phyloP scores from a whole-genome alignment of 2,329 filamentous ascomycete genomes.

The Hymenoscyphus fructigenus region DNA sequence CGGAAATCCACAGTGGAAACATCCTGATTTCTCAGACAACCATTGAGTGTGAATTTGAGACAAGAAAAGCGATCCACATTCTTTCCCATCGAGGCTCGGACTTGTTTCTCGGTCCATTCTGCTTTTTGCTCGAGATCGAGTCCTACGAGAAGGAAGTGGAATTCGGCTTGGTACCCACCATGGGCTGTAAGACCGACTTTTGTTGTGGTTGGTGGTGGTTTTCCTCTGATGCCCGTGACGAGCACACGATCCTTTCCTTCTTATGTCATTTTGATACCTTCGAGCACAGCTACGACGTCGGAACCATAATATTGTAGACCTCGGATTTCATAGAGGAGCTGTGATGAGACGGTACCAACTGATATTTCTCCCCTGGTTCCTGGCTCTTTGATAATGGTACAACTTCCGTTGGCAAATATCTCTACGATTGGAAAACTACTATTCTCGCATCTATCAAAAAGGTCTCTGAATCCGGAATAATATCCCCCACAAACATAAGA shows the following conservation, averaged over 20 bases:
- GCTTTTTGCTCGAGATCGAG: constrained; percentile 46
- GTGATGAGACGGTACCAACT: constrained; percentile 50
- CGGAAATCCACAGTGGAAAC: constrained; percentile 49
- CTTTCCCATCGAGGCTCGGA: constrained; percentile 40
- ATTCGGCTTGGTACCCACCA: constrained; percentile 46
- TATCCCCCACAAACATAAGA: constrained; percentile 28
- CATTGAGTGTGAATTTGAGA: constrained; percentile 40
- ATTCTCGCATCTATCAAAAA: constrained; percentile 34
- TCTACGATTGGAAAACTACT: constrained; percentile 50
- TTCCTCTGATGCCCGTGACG: constrained; percentile 42
- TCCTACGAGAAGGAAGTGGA: constrained; percentile 45
- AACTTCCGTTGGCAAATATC: constrained; percentile 42
- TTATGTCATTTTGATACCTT: constrained; percentile 51
- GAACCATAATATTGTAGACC: constrained; percentile 39
- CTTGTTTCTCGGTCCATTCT: constrained; percentile 44
- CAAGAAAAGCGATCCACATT: constrained; percentile 37
- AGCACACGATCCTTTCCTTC: constrained; percentile 42
- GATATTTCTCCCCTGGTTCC: constrained; percentile 43
- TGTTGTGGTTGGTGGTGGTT: constrained; percentile 41
- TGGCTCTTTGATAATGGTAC: constrained; percentile 47
- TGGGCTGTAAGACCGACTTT: constrained; percentile 46
- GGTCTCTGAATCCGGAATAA: constrained; percentile 35
- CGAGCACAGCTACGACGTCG: constrained; percentile 37
- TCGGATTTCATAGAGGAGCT: constrained; percentile 43
- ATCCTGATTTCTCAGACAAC: constrained; percentile 43